Conservation (phyloP, 805 yeast genomes). For the Saturnispora quitensis region DNA sequence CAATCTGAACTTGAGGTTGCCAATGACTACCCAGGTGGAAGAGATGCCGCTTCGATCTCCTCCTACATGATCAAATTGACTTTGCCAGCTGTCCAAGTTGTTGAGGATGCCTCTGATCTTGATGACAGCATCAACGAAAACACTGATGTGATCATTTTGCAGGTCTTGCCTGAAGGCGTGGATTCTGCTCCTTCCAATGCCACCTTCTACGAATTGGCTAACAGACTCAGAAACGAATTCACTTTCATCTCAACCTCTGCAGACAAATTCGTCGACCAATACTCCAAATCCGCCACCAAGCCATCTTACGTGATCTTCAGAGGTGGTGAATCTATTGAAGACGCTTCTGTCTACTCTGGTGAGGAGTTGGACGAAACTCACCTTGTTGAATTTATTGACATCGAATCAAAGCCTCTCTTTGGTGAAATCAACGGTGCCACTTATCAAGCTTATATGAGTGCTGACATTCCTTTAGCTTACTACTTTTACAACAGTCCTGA, state of each 20-base stretch:
- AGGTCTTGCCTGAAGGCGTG: slow-evolving; percentile 30
- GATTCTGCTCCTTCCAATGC: slow-evolving; percentile 34
- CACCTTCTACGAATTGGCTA: slow-evolving; percentile 59
- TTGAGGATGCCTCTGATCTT: slow-evolving; percentile 41
- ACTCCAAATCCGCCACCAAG: slow-evolving; percentile 26
- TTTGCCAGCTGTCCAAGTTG: slow-evolving; percentile 59
- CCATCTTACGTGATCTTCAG: slow-evolving; percentile 40
- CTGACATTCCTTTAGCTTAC: slow-evolving; percentile 76
- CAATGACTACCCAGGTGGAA: slow-evolving; percentile 73
- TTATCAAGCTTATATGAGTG: slow-evolving; percentile 62
- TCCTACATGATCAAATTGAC: slow-evolving; percentile 74
- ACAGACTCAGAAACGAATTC: slow-evolving; percentile 50
- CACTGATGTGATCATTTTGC: slow-evolving; percentile 48
- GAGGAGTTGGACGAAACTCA: slow-evolving; percentile 29
- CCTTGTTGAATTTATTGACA: slow-evolving; percentile 40
- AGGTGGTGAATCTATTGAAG: slow-evolving; percentile 37
- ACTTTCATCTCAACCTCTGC: slow-evolving; percentile 45
- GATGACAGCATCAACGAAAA: slow-evolving; percentile 37
- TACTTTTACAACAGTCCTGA: slow-evolving; percentile 69
- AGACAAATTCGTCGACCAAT: slow-evolving; percentile 28
- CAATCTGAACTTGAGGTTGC: slow-evolving; percentile 39
- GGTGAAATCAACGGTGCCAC: slow-evolving; percentile 82
- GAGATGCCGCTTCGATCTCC: slow-evolving; percentile 71
- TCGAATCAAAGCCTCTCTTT: slow-evolving; percentile 70
- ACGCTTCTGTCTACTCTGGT: slow-evolving; percentile 37